Evolutionary conservation across 169 alveolate genomes (phyloP), one percentile per base, ranked within the genome.

Genomic region (Babesia bovis): DNA sequence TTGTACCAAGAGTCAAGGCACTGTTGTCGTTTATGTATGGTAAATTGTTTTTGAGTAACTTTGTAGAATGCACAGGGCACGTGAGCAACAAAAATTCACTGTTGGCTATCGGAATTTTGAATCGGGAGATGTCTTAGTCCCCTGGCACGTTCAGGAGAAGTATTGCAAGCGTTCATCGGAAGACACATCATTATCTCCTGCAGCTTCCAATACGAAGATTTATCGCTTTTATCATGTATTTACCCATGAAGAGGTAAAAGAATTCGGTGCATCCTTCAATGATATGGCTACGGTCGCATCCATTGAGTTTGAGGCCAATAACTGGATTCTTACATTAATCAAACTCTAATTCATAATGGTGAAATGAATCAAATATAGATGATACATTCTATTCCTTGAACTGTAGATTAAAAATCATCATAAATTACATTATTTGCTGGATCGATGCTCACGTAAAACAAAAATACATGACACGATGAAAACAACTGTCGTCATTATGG

Each of bases 61-160:
- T n/a, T n/a, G n/a, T n/a, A n/a, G n/a, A n/a, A 13, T 12, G 12
- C 2, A 12, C 33, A 79, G 87, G 87, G 42, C 78, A 7, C 49
- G 57, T 21, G 83, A 79, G 45, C 87, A 79, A 30, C 52, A 79
- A 26, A 40, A 28, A 33, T 23, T 10, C 19, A 55, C 66, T 30
- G 40, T 60, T 33, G 87, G 87, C 10, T 67, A 67, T 35, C 49
- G 87, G 26, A 47, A 70, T 9, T 79, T 79, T 61, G 73, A 53
- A 38, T 69, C 78, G 3, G 49, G 55, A 6, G 82, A 67, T 35
- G 57, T 79, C 13, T 41, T 79, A 63, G 84, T 79, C 19, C 87
- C 87, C 7, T 79, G 87, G 87, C 68, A 79, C 68, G 28, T 79
- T 19, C 87, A 79, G 55, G 23, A 35, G 15, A 67, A 40, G 51